Evolutionary conservation across 805 yeast genomes (phyloP).

Genomic region (Sugiyamaella americana): DNA sequence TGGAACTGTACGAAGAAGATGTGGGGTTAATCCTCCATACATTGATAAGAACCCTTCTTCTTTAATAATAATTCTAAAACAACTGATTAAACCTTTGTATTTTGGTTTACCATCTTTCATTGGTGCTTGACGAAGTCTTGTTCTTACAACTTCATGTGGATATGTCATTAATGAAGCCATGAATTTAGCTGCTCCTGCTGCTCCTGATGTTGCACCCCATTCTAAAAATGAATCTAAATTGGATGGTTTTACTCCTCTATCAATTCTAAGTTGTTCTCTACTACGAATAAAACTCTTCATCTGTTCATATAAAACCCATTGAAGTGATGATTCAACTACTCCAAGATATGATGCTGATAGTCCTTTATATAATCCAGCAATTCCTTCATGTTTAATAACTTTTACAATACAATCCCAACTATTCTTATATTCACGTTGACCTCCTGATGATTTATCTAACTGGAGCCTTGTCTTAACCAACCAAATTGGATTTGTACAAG

Average conservation of each 20-base stretch:
- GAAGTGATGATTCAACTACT: conserved; percentile 84
- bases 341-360: conserved; percentile 91
- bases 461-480: conserved; percentile 90
- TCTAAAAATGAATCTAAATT: conserved; percentile 63
- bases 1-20: conserved; percentile 92
- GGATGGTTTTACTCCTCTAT: conserved; percentile 32
- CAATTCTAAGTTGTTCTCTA: conserved; percentile 40
- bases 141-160: conserved; percentile 96
- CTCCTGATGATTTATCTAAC: conserved; percentile 57
- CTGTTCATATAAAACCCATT: conserved; percentile 95
- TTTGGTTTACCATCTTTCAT: conserved; percentile 70
- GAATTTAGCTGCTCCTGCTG: conserved; percentile 95
- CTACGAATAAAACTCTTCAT: conserved; percentile 67
- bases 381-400: conserved; percentile 70
- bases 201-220: conserved; percentile 95
- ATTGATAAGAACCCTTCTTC: conserved; percentile 91
- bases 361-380: conserved; percentile 80
- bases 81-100: conserved; percentile 83
- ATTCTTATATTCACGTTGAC: conserved; percentile 58
- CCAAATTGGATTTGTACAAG: conserved; percentile 98
- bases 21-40: conserved; percentile 98
- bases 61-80: conserved; percentile 74
- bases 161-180: conserved; percentile 88
- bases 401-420: conserved; percentile 77
- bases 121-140: conserved; percentile 94